Evolutionary conservation across 176 grass and related monocot species (phyloP), one percentile per base, ranked within the genome.

Genomic region (Eremochloa ophiuroides): DNA sequence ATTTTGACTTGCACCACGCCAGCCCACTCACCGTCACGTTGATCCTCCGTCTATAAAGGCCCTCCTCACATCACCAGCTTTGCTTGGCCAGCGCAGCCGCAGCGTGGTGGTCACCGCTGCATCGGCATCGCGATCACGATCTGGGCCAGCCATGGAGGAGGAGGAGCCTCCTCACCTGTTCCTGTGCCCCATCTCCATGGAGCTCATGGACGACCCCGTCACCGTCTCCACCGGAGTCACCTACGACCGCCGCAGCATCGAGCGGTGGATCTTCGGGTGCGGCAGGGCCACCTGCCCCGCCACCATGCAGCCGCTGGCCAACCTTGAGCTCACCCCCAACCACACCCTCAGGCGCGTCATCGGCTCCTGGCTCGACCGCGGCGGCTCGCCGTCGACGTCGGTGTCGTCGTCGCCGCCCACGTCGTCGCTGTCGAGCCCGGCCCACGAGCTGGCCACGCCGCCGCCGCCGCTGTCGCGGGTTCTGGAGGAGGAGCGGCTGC

Each of bases 141-240:
- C 40, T 3, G n/a, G 53, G 41, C 4, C 20, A 7, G 20, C 12
- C 22, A 40, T 69, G 47, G 42, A 29, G 15, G 59, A 80, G 71
- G 78, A 84, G 73, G 89, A 91, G 8, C 62, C 87, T 74, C 89
- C 91, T 7, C 50, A 80, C 53, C 74, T 94, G 47, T 92, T 92
- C 78, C 76, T 86, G 38, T 97, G 94, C 85, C 94, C 94, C 43
- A 97, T 97, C 73, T 94, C 94, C 62, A 85, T 97, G 91, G 94
- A 97, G 67, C 85, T 97, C 56, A 97, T 97, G 91, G 87, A 87
- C 67, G 94, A 97, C 50, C 94, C 94, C 38, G 89, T 97, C 42
- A 97, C 85, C 6, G 67, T 97, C 29, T 86, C 87, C 76, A 97
- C 94, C 62, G 94, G 94, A 39, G 89, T 94, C 14, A 97, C 89